Conservation (phyloP, 73 alveolate species). For the Stentor coeruleus region DNA sequence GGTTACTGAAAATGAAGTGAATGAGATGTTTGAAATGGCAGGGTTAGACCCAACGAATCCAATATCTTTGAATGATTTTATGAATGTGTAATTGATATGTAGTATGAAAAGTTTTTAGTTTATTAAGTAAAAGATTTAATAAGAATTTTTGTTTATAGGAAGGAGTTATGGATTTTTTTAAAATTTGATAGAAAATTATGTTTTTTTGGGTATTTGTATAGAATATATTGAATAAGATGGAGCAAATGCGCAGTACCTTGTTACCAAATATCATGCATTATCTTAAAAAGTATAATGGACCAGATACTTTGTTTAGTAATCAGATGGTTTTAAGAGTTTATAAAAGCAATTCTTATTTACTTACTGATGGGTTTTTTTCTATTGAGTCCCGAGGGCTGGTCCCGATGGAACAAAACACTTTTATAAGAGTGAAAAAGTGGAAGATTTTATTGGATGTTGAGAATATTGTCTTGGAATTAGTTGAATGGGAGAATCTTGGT, state of each 20-base stretch:
- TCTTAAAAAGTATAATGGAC: neutral
- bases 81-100: no score
- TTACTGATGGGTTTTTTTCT: neutral
- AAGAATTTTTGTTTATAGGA: no score
- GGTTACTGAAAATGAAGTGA: neutral
- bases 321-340: neutral
- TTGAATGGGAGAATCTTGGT: neutral
- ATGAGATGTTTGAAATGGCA: neutral
- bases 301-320: neutral
- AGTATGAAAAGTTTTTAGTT: no score
- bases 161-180: no score
- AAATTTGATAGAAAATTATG: no score
- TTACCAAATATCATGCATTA: neutral
- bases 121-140: no score
- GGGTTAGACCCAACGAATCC: neutral
- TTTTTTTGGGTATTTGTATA: no score
- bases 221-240: no score
- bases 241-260: neutral
- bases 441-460: neutral
- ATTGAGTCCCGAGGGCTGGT: neutral
- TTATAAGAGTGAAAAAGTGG: neutral
- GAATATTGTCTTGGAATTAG: neutral
- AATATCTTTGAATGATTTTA: neutral
- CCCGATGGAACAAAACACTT: neutral
- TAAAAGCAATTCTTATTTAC: neutral